Evolutionary conservation across 1,284 basidiomycete genomes (phyloP).

Genomic region (Anthracocystis walkeri): DNA sequence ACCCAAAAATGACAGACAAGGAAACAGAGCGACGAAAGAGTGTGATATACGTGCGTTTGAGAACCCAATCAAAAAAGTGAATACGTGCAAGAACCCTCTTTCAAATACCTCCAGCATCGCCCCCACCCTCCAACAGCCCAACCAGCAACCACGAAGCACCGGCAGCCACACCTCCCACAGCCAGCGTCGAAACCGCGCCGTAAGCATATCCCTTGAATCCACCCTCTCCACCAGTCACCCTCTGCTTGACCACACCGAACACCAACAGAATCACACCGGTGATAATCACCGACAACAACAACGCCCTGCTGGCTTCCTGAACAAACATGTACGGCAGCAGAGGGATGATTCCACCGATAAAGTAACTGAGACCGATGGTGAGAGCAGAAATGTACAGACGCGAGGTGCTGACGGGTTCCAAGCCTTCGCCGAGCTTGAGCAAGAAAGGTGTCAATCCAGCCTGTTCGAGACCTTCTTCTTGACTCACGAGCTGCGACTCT

Average conservation of each 20-base stretch:
- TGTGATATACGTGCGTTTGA: background rate
- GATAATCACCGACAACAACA: conserved; percentile 55
- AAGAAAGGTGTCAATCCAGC: conserved; percentile 63
- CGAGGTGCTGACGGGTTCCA: conserved; percentile 60
- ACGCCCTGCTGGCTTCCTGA: conserved; percentile 41
- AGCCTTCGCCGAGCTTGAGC: conserved; percentile 56
- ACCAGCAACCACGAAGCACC: conserved; percentile 89
- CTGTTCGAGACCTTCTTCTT: conserved; percentile 26
- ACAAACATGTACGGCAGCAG: conserved; percentile 64
- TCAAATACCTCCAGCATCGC: conserved; percentile 14
- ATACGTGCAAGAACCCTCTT: background rate
- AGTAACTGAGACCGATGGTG: conserved; percentile 60
- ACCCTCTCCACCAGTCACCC: conserved; percentile 55
- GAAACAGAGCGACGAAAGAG: conserved; percentile 5
- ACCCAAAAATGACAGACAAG: conserved; percentile 2
- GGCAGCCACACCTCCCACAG: conserved; percentile 89
- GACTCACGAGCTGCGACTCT: conserved; percentile 23
- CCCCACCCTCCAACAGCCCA: conserved; percentile 75
- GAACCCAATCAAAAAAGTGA: too few species aligned
- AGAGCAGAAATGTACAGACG: conserved; percentile 58
- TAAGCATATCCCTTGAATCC: conserved; percentile 73
- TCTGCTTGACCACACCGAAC: conserved; percentile 64
- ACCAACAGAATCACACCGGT: conserved; percentile 60
- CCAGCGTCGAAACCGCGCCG: conserved; percentile 88
- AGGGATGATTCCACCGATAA: conserved; percentile 61